Base-by-base conservation (phyloP, 176 grass and related monocot genomes). In the Rhynchospora tenuis region DNA sequence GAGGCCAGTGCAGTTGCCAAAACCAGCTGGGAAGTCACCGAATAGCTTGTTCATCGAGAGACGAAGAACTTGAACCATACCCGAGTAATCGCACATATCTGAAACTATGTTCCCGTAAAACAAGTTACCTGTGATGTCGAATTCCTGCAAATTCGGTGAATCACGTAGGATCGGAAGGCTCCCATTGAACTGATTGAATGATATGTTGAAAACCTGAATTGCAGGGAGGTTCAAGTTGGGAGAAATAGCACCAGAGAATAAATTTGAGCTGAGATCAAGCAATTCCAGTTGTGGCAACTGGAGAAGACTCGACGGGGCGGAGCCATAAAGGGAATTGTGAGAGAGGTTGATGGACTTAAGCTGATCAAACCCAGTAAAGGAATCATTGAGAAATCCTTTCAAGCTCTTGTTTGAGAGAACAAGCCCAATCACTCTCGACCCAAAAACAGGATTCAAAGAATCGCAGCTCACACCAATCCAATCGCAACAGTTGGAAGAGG, bases 241-340 rank as follows among this genome's bases (percentile, higher is more conserved):
- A 1, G 88, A 86, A 62, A 98, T 88, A 66, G 64, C 14, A 45
- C 93, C 93, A 59, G 64, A 86, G 68, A 98, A 87, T 56, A 1
- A 59, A 82, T 98, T 98, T 33, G 6, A 44, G 87, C 96, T 98
- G 83, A 98, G 91, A 89, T 98, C 83, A 82, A 98, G 88, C n/a
- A 52, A 42, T 54, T 86, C 86, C 69, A 98, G 74, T 38, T 59
- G 72, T 17, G 52, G 9, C 13, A 98, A 82, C 20, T 31, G 52
- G 75, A 78, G 79, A 20, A 98, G 88, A 24, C n/a, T 61, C 16
- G 26, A 59, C 14, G 89, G 89, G 15, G 76, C 51, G 9, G 28
- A 43, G 31, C 91, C 96, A 22, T 12, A 57, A 3, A 98, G 81
- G 24, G 16, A 75, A 84, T 98, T 93, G 38, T 81, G 50, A 46